These are phyloP conservation scores for Thielaviopsis populi DNA, from an alignment of 2,329 filamentous ascomycete genomes.

Conservation along the genomic window DNA sequence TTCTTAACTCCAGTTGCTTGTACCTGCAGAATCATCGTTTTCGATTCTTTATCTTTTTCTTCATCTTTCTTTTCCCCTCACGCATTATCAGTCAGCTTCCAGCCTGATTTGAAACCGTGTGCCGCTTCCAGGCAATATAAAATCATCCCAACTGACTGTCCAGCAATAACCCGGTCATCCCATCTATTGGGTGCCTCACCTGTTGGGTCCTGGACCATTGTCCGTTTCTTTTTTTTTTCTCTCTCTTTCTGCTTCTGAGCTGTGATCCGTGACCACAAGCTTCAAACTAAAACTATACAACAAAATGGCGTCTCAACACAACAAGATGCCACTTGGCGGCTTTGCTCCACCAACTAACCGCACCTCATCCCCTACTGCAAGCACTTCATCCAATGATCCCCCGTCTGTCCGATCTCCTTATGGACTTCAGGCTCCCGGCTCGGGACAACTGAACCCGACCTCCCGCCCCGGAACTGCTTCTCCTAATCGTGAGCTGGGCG, in stretches of 20 bases:
- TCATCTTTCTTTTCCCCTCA: neutral
- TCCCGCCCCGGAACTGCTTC: constrained; percentile 79
- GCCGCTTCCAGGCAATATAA: neutral
- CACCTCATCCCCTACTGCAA: constrained; percentile 66
- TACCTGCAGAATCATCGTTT: neutral
- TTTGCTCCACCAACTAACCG: constrained; percentile 53
- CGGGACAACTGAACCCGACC: constrained; percentile 42
- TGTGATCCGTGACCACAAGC: constrained; percentile 11
- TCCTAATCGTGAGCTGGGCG: constrained; percentile 74
- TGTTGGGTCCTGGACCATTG: neutral
- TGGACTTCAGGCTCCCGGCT: constrained; percentile 46
- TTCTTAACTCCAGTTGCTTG: neutral
- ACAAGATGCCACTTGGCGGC: constrained; percentile 57
- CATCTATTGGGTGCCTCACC: neutral
- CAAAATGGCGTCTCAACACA: constrained; percentile 12
- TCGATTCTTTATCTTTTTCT: neutral
- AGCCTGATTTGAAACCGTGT: neutral
- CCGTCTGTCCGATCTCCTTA: constrained; percentile 58
- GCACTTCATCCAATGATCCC: constrained; percentile 66
- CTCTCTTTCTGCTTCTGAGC: constrained; percentile 4
- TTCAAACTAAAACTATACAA: constrained; percentile 5
- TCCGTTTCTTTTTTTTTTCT: constrained; percentile 7
- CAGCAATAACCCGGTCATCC: neutral
- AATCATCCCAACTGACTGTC: neutral
- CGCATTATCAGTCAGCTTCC: neutral